A percentile compares a stretch with the other conserved stretches of the same genome.
Conservation (phyloP, 257 asterid species). For the Craterostigma plantagineum region DNA sequence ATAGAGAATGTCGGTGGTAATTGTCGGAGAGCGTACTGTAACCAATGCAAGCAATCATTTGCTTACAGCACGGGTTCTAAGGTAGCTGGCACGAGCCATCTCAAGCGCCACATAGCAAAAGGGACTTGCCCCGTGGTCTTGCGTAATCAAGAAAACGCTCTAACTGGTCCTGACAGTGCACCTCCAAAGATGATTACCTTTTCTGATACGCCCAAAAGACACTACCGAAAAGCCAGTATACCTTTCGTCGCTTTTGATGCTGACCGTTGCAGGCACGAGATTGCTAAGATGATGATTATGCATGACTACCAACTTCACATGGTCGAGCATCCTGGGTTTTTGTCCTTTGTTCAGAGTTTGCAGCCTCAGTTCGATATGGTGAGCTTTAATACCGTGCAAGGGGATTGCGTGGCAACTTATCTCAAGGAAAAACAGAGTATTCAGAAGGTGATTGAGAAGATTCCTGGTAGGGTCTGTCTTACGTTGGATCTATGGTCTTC, state of each 20-base stretch:
- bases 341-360: conserved; percentile 64
- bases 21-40: conserved; percentile 77
- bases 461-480: conserved; percentile 79
- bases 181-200: conserved; percentile 45
- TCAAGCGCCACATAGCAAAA: conserved; percentile 89
- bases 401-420: conserved; percentile 82
- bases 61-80: conserved; percentile 93
- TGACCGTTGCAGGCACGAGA: conserved; percentile 74
- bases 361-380: conserved; percentile 95
- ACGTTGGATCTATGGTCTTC: conserved; percentile 82
- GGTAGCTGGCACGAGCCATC: conserved; percentile 98
- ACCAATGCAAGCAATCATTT: conserved; percentile 93
- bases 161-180: conserved; percentile 35
- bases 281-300: conserved; percentile 80
- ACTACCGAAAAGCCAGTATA: conserved; percentile 39
- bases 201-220: conserved; percentile 51
- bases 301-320: conserved; percentile 96
- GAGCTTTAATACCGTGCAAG: conserved; percentile 83
- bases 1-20: conserved; percentile 62
- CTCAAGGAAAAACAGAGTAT: conserved; percentile 61
- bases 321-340: conserved; percentile 89
- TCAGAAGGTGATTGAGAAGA: conserved; percentile 56
- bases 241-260: conserved; percentile 59
- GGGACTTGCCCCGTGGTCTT: conserved; percentile 75
- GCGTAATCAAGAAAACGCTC: conserved; percentile 50